Base-by-base conservation (phyloP, 2,329 filamentous ascomycete species). In the Lasiodiplodia sp. region DNA sequence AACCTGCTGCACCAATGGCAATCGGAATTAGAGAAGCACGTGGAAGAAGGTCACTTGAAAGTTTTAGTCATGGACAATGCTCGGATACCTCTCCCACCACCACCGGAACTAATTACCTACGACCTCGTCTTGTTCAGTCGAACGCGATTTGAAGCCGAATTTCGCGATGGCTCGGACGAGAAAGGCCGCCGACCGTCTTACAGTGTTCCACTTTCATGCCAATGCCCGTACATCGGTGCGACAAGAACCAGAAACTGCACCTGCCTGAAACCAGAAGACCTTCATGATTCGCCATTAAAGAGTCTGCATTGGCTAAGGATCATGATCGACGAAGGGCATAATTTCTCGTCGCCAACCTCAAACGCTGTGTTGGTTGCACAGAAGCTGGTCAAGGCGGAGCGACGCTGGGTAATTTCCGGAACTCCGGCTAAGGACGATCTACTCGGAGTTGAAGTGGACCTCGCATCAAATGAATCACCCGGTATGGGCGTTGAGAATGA, bases 311-410 rank as follows among this genome's bases (percentile, higher is more conserved):
- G 95, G 86, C 90, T 97, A 73, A 87, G 95, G 1, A 90, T 96
- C 57, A 94, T 98, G 56, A 91, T 97, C 21, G 95, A 98, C 71
- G 95, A 97, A 83, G 95, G 95, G 0, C 94, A 97, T 77, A 91
- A 87, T 69, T 89, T 97, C 69, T 92, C 93, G 0, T 91, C 92
- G 47, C 87, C 87, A 0, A 86, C 49, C 2, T 93, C 88, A 1
- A 86, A 83, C 56, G 86, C 88, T 38, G 83, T 87, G 5, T 77
- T 84, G 18, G 82, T 89, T 10, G 81, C 88, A 5, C 58, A 68
- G 80, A 85, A 84, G 63, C 82, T 90, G 28, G 77, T 85, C 4
- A 78, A 76, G 47, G 82, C 93, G 18, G 90, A 93, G 57, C 87
- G 92, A 21, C 88, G 92, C 11, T 97, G 95, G 95, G 88, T 97